Evolutionary conservation across 345 rosid genomes (phyloP), one percentile per base, ranked within the genome.

Genomic region (Lumnitzera littorea): DNA sequence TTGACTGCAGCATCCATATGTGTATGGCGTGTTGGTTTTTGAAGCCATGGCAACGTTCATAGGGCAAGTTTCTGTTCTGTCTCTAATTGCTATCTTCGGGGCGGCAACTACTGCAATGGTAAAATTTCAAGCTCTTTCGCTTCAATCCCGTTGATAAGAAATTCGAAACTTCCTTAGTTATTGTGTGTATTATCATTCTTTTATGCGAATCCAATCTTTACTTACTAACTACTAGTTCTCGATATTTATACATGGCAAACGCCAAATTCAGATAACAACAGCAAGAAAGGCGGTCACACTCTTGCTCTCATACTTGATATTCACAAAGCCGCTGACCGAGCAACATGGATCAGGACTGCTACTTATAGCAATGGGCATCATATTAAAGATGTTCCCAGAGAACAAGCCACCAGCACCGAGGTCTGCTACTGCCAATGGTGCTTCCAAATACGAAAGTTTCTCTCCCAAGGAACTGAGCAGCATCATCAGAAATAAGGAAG

Each of bases 91-190:
- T 51, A 74, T 94, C 60, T 94, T 90, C 11, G 97, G 99, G 51
- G 99, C 99, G 15, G 97, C 99, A 24, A 84, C 91, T 20, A 94
- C 99, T 25, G 96, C 99, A 49, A 86, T 94, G 91, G 99, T 94
- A 83, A 64, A 10, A 6, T 13, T 36, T 36, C 43, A 13, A 24
- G 36, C 46, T 48, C 41, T n/a, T 41, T 43, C 5, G 51, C 13
- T 9, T 27, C 24, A 60, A 57, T 50, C 24, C 50, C 6, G 1
- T 2, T 51, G 7, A 5, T 12, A 7, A 16, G 0, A 27, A 27
- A 36, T 53, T 27, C 15, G 31, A 51, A 27, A 13, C 50, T 5
- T 15, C 36, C 46, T 2, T 49, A 49, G 51, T 49, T 49, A 49
- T 49, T 49, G 51, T 12, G 1, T 49, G 43, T 27, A 48, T 24